Percentiles rank a stretch among this genome's conserved stretches.
Evolutionary conservation across 1,284 basidiomycete species (phyloP).

Genomic region (Malassezia slooffiae): DNA sequence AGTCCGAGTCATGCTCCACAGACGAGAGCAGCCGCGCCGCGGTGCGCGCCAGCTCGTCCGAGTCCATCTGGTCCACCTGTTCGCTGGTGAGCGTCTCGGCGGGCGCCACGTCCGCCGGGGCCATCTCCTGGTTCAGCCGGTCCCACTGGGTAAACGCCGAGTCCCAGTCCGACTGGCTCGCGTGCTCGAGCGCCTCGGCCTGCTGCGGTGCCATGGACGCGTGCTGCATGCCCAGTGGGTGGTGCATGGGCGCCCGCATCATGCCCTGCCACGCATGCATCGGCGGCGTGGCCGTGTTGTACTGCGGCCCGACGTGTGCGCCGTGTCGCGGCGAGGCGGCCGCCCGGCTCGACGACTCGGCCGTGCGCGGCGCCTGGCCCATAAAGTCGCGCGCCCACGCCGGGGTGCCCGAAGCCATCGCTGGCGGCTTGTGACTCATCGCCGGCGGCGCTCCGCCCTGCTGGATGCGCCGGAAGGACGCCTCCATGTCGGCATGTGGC

Average conservation of each 20-base stretch:
- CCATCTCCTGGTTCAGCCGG: slow-evolving; percentile 13
- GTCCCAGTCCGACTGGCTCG: slow-evolving; percentile 30
- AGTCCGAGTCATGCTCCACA: slow-evolving; percentile 55
- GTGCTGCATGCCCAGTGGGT: not conserved
- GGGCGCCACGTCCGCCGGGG: slow-evolving; percentile 10
- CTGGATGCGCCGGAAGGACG: slow-evolving; percentile 18
- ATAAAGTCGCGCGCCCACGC: slow-evolving; percentile 33
- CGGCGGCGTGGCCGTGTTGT: slow-evolving; percentile 7
- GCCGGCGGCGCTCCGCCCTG: too few species aligned
- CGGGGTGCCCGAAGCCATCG: too few species aligned
- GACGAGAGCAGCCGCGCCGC: slow-evolving; percentile 46
- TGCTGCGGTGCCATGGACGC: not conserved
- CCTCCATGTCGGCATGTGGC: slow-evolving; percentile 17
- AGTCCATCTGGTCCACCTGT: slow-evolving; percentile 20
- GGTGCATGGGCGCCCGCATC: not conserved
- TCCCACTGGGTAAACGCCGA: slow-evolving; percentile 38
- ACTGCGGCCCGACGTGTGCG: not conserved
- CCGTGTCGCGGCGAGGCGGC: not conserved
- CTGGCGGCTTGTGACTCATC: too few species aligned
- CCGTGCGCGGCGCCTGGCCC: slow-evolving; percentile 5
- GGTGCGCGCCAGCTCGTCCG: slow-evolving; percentile 46
- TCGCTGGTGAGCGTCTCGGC: not conserved
- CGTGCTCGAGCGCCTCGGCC: not conserved
- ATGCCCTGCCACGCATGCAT: not conserved
- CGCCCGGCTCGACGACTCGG: slow-evolving; percentile 5